Conservation (phyloP, 768 basidiomycete genomes). For the Kwoniella heveanensis region DNA sequence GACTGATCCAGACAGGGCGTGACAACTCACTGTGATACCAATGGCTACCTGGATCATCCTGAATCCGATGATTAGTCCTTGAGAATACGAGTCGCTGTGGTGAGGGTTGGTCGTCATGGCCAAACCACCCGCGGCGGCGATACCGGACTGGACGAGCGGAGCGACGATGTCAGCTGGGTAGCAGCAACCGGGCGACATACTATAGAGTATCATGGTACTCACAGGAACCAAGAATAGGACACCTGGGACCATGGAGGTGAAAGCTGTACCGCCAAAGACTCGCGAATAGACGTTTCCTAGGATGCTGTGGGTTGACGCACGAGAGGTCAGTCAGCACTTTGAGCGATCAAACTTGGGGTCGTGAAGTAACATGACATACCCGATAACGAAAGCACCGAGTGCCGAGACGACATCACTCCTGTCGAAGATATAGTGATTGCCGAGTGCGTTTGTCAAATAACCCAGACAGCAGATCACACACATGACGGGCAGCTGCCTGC, state of each 20-base stretch:
- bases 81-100: conserved; percentile 59
- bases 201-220: conserved; percentile 52
- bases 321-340: background rate
- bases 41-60: conserved; percentile 87
- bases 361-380: conserved; percentile 47
- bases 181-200: too few relatives aligned
- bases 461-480: conserved; percentile 63
- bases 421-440: conserved; percentile 72
- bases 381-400: conserved; percentile 79
- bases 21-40: conserved; percentile 68
- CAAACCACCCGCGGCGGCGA: conserved; percentile 83
- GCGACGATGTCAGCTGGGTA: too few relatives aligned
- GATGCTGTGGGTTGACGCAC: conserved; percentile 55
- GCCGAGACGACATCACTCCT: conserved; percentile 78
- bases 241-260: conserved; percentile 78
- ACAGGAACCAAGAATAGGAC: conserved; percentile 87
- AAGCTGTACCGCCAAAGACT: conserved; percentile 67
- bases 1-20: background rate
- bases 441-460: conserved; percentile 67
- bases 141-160: conserved; percentile 63
- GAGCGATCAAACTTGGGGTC: background rate
- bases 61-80: conserved; percentile 79
- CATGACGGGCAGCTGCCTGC: conserved; percentile 64
- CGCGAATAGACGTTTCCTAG: conserved; percentile 76
- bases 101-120: conserved; percentile 57